Evolutionary conservation across 345 rosid genomes (phyloP).

Genomic region (Theobroma cacao): DNA sequence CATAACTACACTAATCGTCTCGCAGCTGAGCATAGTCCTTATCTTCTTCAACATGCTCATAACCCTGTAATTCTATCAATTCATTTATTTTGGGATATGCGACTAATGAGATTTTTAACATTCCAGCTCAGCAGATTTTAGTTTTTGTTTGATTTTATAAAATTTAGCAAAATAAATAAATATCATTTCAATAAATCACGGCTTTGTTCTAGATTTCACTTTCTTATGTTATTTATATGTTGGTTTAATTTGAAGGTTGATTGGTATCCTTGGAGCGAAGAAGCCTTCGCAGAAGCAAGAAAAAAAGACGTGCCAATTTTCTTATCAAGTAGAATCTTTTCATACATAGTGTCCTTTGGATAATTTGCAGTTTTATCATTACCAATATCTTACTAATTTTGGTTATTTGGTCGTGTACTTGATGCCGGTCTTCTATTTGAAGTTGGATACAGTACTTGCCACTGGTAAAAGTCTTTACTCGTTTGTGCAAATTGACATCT

Average conservation of each 20-base stretch:
- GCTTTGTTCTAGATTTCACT: not conserved
- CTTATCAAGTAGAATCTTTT: conserved; percentile 63
- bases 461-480: conserved; percentile 63
- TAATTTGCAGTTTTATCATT: conserved; percentile 4
- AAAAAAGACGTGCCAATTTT: conserved; percentile 86
- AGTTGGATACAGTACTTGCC: conserved; percentile 99
- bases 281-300: conserved; percentile 83
- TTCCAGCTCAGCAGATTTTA: not conserved
- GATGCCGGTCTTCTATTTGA: conserved; percentile 32
- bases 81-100: not conserved
- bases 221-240: not conserved
- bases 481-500: conserved; percentile 3
- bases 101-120: not conserved
- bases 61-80: conserved; percentile 54
- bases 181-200: not conserved
- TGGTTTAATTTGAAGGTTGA: conserved; percentile 49
- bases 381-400: conserved; percentile 15
- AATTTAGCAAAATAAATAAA: not conserved
- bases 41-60: conserved; percentile 89
- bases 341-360: not conserved
- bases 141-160: not conserved
- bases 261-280: conserved; percentile 96
- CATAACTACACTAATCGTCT: conserved; percentile 60
- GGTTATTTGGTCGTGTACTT: conserved; percentile 24
- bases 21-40: conserved; percentile 83